These are phyloP conservation scores for Panicum miliaceum DNA, from an alignment of 176 grass and related monocot species.

Conservation along the genomic window DNA sequence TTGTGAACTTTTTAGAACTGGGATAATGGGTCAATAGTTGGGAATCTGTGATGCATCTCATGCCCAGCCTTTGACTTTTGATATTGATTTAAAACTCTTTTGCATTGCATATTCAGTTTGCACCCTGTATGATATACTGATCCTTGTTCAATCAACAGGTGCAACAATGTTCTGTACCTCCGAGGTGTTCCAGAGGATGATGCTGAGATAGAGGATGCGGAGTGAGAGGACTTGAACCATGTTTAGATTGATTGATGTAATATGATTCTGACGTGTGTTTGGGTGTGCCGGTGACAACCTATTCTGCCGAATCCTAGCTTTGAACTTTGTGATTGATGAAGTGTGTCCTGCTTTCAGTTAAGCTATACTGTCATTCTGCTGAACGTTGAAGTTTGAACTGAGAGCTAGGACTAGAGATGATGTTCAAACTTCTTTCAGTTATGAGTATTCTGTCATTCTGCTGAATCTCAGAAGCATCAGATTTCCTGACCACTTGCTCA, in stretches of 20 bases:
- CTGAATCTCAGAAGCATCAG: background rate
- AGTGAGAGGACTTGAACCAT: constrained; percentile 38
- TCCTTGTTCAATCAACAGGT: constrained; percentile 56
- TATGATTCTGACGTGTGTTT: constrained; percentile 11
- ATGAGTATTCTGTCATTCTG: background rate
- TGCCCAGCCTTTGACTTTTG: too few species aligned
- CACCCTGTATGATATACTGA: background rate
- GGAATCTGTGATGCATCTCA: background rate
- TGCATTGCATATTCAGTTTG: background rate
- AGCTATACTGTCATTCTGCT: background rate
- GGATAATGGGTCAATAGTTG: background rate
- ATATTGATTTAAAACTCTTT: background rate
- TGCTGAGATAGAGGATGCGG: constrained; percentile 79
- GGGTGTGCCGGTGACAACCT: background rate
- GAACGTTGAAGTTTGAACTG: background rate
- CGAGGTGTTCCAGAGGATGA: constrained; percentile 82
- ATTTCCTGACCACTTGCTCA: background rate
- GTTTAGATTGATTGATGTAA: constrained; percentile 22
- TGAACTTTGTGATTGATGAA: background rate
- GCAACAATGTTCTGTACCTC: constrained; percentile 81
- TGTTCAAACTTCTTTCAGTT: background rate
- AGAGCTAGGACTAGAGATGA: background rate
- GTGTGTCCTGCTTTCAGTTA: background rate
- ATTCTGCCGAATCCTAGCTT: background rate
- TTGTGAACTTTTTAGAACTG: background rate